Conservation (phyloP, 2,329 filamentous ascomycete species). For the Monosporascus sp. region DNA sequence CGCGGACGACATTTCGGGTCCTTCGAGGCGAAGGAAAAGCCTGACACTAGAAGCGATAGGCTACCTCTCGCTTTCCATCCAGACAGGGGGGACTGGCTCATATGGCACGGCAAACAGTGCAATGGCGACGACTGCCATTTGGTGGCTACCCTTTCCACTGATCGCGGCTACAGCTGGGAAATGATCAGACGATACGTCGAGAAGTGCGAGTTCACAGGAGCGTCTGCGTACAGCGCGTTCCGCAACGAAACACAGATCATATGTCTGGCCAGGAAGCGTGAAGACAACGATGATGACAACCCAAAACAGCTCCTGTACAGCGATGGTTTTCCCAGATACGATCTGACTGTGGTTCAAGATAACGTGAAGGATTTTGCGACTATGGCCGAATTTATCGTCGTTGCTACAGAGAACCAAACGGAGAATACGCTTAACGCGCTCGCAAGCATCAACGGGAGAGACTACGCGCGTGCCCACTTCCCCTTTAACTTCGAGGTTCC, state of each 20-base stretch:
- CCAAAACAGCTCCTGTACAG: slow-evolving; percentile 70
- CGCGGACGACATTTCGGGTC: slow-evolving; percentile 68
- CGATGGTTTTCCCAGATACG: slow-evolving; percentile 69
- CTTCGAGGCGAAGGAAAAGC: slow-evolving; percentile 65
- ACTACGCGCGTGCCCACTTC: slow-evolving; percentile 80
- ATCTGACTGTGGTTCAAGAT: slow-evolving; percentile 57
- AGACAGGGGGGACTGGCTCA: slow-evolving; percentile 79
- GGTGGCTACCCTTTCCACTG: slow-evolving; percentile 70
- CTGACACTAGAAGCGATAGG: slow-evolving; percentile 27
- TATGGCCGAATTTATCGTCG: slow-evolving; percentile 94
- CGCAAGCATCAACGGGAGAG: slow-evolving; percentile 77
- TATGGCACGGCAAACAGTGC: slow-evolving; percentile 81
- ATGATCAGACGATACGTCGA: slow-evolving; percentile 68
- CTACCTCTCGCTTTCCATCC: slow-evolving; percentile 74
- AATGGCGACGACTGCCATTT: slow-evolving; percentile 58
- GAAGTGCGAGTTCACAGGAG: slow-evolving; percentile 83
- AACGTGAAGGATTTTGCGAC: slow-evolving; percentile 83
- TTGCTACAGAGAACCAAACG: slow-evolving; percentile 69
- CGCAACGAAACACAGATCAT: slow-evolving; percentile 52
- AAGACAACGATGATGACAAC: slow-evolving; percentile 60
- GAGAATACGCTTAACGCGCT: slow-evolving; percentile 68
- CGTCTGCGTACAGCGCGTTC: slow-evolving; percentile 45
- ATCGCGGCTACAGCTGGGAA: slow-evolving; percentile 78
- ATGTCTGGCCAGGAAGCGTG: slow-evolving; percentile 58
- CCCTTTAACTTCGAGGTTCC: slow-evolving; percentile 77